Conservation (phyloP, 2,329 filamentous ascomycete genomes). For the Aspergillus puulaauensis region DNA sequence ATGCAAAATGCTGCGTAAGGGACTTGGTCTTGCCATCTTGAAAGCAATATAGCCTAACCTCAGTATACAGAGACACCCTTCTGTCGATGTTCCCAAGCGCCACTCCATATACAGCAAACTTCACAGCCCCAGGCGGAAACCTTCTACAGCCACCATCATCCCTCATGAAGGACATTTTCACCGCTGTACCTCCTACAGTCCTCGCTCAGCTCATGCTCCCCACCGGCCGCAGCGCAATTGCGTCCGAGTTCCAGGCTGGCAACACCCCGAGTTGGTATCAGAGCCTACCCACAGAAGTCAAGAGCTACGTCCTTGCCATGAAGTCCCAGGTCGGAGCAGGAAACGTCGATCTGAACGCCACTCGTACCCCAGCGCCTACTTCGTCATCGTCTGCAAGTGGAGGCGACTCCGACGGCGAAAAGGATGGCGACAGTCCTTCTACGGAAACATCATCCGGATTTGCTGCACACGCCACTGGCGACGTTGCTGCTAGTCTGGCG, state of each 20-base stretch:
- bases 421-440: not conserved
- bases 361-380: not conserved
- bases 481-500: not conserved
- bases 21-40: no score
- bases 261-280: slow-evolving; percentile 34
- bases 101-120: slow-evolving; percentile 9
- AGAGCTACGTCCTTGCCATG: slow-evolving; percentile 33
- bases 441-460: not conserved
- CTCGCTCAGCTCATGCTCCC: slow-evolving; percentile 31
- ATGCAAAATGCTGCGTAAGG: not conserved
- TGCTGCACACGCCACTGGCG: slow-evolving; percentile 2
- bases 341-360: slow-evolving; percentile 3
- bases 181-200: slow-evolving; percentile 30
- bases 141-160: slow-evolving; percentile 26
- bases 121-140: slow-evolving; percentile 7
- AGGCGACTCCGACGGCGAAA: not conserved
- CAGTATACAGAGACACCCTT: slow-evolving; percentile 3
- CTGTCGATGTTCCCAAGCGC: slow-evolving; percentile 8
- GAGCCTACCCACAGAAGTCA: slow-evolving; percentile 30
- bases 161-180: slow-evolving; percentile 31
- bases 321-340: slow-evolving; percentile 25
- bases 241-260: slow-evolving; percentile 31
- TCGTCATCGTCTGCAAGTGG: not conserved
- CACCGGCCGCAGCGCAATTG: slow-evolving; percentile 28
- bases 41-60: not conserved